phyloP scores from a whole-genome alignment of 768 basidiomycete species.

The Trametes cinnabarina region DNA sequence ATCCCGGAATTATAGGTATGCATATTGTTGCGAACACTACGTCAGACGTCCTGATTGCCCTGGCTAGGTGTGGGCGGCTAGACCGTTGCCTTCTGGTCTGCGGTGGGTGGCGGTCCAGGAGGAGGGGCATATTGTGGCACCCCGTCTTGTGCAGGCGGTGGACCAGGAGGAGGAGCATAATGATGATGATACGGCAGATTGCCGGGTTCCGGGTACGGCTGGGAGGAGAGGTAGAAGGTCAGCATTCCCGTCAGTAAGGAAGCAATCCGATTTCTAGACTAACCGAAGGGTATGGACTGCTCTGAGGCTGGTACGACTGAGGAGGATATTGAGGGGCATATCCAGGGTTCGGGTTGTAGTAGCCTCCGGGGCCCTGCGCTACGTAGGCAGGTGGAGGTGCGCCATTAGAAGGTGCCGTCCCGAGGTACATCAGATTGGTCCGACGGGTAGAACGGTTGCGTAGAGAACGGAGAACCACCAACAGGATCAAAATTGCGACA shows the following conservation, averaged over 20 bases:
- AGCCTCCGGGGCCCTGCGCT: not conserved
- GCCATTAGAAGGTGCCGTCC: not conserved
- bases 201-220: slow-evolving; percentile 4
- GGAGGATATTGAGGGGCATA: slow-evolving; percentile 20
- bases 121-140: slow-evolving; percentile 14
- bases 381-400: slow-evolving; percentile 10
- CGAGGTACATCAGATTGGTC: slow-evolving; percentile 16
- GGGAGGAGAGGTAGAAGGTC: not conserved
- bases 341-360: not conserved
- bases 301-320: slow-evolving; percentile 9
- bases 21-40: not conserved
- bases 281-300: slow-evolving; percentile 15
- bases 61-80: not conserved
- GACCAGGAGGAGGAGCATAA: slow-evolving; percentile 11
- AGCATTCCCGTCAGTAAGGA: not conserved
- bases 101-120: slow-evolving; percentile 4
- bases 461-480: not conserved
- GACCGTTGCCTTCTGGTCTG: slow-evolving; percentile 5
- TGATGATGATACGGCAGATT: slow-evolving; percentile 3
- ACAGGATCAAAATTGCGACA: not conserved
- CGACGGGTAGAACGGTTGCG: slow-evolving; percentile 3
- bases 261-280: not conserved
- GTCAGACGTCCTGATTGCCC: not conserved
- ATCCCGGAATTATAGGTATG: not conserved
- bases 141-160: not conserved